Evolutionary conservation across 495 filamentous ascomycete species (phyloP).

Genomic region (Talaromyces adpressus): DNA sequence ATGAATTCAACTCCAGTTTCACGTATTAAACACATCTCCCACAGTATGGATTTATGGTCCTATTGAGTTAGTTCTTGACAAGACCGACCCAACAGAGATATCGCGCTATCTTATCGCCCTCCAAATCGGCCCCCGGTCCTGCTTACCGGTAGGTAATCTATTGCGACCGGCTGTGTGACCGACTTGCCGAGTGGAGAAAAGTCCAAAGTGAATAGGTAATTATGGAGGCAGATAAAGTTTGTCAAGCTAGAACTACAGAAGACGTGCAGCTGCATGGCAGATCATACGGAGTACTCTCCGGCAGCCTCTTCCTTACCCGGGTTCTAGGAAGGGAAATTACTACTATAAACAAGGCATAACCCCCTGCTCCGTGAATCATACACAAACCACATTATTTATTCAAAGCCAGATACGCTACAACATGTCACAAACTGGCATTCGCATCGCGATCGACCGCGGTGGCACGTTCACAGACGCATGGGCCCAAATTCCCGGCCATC

Average conservation of each 20-base stretch:
- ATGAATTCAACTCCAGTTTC: neutral
- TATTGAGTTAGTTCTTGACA: slow-evolving; percentile 4
- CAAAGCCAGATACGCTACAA: slow-evolving; percentile 3
- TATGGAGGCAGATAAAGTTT: slow-evolving; percentile 4
- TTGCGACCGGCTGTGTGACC: slow-evolving; percentile 2
- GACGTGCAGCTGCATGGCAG: neutral
- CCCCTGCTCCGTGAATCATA: slow-evolving; percentile 3
- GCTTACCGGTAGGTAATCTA: slow-evolving; percentile 5
- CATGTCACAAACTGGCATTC: slow-evolving; percentile 59
- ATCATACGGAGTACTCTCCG: slow-evolving; percentile 5
- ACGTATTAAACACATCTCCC: slow-evolving; percentile 5
- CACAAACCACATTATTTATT: slow-evolving; percentile 1
- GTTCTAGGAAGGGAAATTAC: neutral
- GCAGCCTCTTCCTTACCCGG: neutral
- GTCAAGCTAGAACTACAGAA: slow-evolving; percentile 4
- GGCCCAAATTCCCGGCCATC: slow-evolving; percentile 45
- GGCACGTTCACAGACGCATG: slow-evolving; percentile 62
- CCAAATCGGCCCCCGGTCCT: neutral
- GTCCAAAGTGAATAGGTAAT: slow-evolving; percentile 4
- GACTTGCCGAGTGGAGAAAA: slow-evolving; percentile 7
- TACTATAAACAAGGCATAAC: slow-evolving; percentile 3
- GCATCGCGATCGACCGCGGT: slow-evolving; percentile 53
- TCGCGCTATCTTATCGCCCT: slow-evolving; percentile 2
- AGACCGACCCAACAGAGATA: too few relatives aligned
- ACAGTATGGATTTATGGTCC: neutral